Evolutionary conservation across 441 rosid genomes (phyloP).

Genomic region (Monsonia emarginata): DNA sequence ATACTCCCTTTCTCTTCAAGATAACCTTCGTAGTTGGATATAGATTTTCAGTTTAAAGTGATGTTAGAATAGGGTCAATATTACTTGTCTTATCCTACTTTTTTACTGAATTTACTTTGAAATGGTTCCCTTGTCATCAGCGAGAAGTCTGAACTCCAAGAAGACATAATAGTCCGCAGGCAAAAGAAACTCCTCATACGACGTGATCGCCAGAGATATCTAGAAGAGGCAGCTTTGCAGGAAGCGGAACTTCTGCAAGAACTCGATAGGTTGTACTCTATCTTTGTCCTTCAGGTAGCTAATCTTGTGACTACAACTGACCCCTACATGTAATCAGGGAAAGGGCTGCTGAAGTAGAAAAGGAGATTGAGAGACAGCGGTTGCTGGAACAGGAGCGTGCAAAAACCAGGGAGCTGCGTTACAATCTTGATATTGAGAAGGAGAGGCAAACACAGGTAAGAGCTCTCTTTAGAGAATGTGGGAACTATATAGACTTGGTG

Average conservation of each 20-base stretch:
- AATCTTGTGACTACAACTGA: background rate
- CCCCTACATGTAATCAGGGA: conserved; percentile 31
- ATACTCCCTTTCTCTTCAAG: conserved; percentile 6
- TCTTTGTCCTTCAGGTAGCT: background rate
- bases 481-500: too few species aligned
- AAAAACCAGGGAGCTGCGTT: conserved; percentile 64
- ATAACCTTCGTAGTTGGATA: background rate
- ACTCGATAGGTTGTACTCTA: conserved; percentile 49
- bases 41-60: background rate
- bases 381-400: conserved; percentile 64
- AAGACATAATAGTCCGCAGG: conserved; percentile 50
- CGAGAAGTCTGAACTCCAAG: conserved; percentile 52
- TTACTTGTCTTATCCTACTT: background rate
- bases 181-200: conserved; percentile 57
- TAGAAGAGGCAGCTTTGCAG: conserved; percentile 57
- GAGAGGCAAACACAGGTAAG: conserved; percentile 72
- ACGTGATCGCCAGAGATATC: conserved; percentile 53
- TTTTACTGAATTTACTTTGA: background rate
- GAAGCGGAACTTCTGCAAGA: conserved; percentile 65
- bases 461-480: too few species aligned
- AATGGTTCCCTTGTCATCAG: conserved; percentile 24
- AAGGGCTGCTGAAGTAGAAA: conserved; percentile 59
- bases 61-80: background rate
- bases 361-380: conserved; percentile 69
- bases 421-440: conserved; percentile 74